Conservation (phyloP, 176 grass and related monocot genomes). For the Microstegium vimineum region DNA sequence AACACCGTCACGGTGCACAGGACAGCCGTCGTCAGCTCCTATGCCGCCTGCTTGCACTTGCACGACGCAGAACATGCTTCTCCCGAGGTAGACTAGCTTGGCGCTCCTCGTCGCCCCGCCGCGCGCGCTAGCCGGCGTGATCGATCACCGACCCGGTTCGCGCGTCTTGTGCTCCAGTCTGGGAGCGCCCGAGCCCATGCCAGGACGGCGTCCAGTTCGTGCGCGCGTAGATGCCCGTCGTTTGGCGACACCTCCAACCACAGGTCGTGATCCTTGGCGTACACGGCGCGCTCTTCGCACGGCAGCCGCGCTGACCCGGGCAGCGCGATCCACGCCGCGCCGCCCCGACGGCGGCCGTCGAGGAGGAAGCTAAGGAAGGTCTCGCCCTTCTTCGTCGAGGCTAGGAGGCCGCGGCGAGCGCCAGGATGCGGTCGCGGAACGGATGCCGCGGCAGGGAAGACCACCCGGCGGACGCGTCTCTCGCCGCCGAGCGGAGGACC, state of each 20-base stretch:
- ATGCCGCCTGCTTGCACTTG: neutral
- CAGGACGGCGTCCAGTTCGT: neutral
- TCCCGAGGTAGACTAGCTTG: neutral
- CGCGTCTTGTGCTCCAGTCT: neutral
- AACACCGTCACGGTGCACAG: slow-evolving; percentile 4
- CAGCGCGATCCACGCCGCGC: neutral
- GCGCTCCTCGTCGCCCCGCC: neutral
- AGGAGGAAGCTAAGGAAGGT: neutral
- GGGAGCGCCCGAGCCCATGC: neutral
- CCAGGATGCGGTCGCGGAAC: neutral
- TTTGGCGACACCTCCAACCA: slow-evolving; percentile 9
- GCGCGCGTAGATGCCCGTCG: neutral
- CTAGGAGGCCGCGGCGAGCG: neutral
- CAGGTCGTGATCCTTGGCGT: neutral
- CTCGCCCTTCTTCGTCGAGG: neutral
- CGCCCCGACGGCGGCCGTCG: neutral
- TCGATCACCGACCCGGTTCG: slow-evolving; percentile 2
- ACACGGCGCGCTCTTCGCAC: neutral
- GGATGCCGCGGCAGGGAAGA: neutral
- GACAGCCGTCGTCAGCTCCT: neutral
- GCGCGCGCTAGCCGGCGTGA: neutral
- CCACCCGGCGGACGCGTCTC: neutral
- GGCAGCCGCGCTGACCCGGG: neutral
- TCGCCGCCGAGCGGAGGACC: neutral
- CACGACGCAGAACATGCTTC: neutral